Conservation (phyloP, 1,284 basidiomycete genomes). For the Puccinia polysora region DNA sequence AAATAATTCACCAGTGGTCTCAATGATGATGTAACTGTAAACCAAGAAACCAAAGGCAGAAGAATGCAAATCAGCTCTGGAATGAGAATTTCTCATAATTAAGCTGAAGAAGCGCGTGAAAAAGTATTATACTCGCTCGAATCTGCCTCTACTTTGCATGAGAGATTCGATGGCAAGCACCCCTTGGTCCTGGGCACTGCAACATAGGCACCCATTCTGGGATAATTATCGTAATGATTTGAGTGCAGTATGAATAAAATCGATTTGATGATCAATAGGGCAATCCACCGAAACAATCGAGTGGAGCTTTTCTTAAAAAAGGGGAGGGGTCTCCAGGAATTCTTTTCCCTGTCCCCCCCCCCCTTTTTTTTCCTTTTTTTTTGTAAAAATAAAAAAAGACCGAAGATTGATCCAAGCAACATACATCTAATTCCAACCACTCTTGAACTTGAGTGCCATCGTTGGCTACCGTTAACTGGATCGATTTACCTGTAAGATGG, state of each 20-base stretch:
- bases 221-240: not conserved
- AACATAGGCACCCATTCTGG: conserved; percentile 44
- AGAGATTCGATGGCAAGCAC: conserved; percentile 39
- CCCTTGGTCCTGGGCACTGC: conserved; percentile 43
- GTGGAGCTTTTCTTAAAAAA: too few species aligned
- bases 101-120: not conserved
- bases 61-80: not conserved
- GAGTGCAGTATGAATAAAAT: not conserved
- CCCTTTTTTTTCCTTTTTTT: too few species aligned
- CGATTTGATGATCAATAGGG: too few species aligned
- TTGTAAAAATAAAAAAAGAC: not conserved
- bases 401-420: not conserved
- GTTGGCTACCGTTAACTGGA: conserved; percentile 40
- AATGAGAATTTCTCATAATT: not conserved
- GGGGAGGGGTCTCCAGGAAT: too few species aligned
- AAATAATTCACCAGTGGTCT: conserved; percentile 33
- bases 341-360: too few species aligned
- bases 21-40: conserved; percentile 37
- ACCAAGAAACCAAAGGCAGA: not conserved
- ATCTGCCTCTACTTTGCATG: conserved; percentile 39
- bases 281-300: too few species aligned
- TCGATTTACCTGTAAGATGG: conserved; percentile 18
- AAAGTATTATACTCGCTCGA: conserved; percentile 28
- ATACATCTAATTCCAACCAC: conserved; percentile 43
- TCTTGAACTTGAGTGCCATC: conserved; percentile 41